These are phyloP conservation scores for Ananas comosus DNA, from an alignment of 176 grass and related monocot species.

Conservation along the genomic window DNA sequence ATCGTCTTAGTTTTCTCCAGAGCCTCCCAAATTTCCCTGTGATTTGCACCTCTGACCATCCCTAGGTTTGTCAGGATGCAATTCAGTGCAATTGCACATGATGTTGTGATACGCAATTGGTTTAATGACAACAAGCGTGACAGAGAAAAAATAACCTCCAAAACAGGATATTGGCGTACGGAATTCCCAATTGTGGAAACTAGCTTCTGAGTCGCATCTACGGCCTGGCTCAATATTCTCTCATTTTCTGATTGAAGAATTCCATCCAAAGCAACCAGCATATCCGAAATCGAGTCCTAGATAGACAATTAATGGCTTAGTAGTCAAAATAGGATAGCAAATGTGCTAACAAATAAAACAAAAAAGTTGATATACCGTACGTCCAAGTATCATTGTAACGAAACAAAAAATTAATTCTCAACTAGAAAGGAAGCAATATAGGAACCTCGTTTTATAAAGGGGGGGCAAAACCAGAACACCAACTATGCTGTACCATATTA, in stretches of 20 bases:
- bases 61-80: slow-evolving; percentile 40
- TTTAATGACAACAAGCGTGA: slow-evolving; percentile 37
- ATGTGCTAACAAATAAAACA: not conserved
- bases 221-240: slow-evolving; percentile 30
- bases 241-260: slow-evolving; percentile 46
- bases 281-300: slow-evolving; percentile 46
- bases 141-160: slow-evolving; percentile 45
- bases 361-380: not conserved
- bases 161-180: slow-evolving; percentile 37
- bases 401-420: too few relatives aligned
- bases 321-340: not conserved
- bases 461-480: too few relatives aligned
- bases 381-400: not conserved
- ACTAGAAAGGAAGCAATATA: too few relatives aligned
- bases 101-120: slow-evolving; percentile 21
- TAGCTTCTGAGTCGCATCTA: slow-evolving; percentile 38
- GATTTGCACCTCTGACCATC: slow-evolving; percentile 19
- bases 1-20: slow-evolving; percentile 49
- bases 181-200: slow-evolving; percentile 32
- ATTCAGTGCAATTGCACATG: slow-evolving; percentile 44
- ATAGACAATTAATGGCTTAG: slow-evolving; percentile 1
- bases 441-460: too few relatives aligned
- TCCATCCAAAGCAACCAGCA: slow-evolving; percentile 28
- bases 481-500: not conserved
- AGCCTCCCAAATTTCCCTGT: slow-evolving; percentile 48